phyloP scores from a whole-genome alignment of 2,329 filamentous ascomycete species.

The Neophaeococcomyces aloes region DNA sequence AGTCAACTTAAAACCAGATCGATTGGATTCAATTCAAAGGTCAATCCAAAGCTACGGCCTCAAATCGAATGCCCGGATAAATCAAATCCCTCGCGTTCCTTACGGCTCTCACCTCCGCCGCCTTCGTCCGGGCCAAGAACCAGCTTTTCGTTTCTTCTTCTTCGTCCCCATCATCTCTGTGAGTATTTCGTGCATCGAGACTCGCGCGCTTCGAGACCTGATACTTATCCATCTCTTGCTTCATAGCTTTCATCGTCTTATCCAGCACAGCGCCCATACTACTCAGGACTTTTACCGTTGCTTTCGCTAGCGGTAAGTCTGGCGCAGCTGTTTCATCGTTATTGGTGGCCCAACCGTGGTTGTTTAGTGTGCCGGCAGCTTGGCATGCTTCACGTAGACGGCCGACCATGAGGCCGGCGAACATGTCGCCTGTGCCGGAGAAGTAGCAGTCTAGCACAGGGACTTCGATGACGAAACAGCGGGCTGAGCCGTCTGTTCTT shows the following conservation, averaged over 20 bases:
- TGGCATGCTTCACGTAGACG: constrained; percentile 68
- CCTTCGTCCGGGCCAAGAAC: constrained; percentile 64
- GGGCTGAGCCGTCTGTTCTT: constrained; percentile 44
- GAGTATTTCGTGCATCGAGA: constrained; percentile 22
- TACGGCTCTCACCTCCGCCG: constrained; percentile 78
- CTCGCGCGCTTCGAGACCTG: constrained; percentile 16
- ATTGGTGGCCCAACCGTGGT: constrained; percentile 61
- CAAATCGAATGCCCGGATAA: constrained; percentile 54
- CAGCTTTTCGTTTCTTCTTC: constrained; percentile 44
- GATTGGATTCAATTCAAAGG: too few species aligned
- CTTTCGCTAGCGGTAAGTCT: constrained; percentile 71
- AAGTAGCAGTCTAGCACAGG: constrained; percentile 88
- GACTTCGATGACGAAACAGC: constrained; percentile 82
- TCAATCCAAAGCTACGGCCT: constrained; percentile 36
- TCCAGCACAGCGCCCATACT: constrained; percentile 82
- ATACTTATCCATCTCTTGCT: constrained; percentile 47
- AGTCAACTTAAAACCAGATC: too few species aligned
- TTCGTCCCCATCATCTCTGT: constrained; percentile 33
- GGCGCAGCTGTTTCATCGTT: constrained; percentile 58
- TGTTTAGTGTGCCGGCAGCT: constrained; percentile 39
- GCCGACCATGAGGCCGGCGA: constrained; percentile 79
- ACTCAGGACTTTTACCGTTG: constrained; percentile 75
- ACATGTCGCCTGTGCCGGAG: constrained; percentile 96
- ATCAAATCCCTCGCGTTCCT: constrained; percentile 60
- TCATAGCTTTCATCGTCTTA: constrained; percentile 55